phyloP scores from a whole-genome alignment of 805 yeast species.

The Cyberlindnera saturnus region DNA sequence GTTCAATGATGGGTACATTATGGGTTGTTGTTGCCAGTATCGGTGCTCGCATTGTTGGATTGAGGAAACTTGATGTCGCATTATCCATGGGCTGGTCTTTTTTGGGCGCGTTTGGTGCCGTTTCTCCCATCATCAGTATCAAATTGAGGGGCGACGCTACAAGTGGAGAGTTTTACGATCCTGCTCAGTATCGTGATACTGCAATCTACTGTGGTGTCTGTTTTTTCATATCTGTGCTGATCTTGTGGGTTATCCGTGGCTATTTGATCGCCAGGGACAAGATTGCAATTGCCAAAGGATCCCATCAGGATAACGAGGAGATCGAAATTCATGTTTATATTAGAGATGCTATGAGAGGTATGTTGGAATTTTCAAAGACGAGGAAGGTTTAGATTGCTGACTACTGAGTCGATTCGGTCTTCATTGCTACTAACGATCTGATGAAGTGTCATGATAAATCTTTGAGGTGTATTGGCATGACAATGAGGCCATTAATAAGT shows the following conservation, averaged over 20 bases:
- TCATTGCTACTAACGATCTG: no score
- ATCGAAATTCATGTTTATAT: slow-evolving; percentile 14
- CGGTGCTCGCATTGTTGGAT: slow-evolving; percentile 46
- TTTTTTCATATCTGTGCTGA: slow-evolving; percentile 39
- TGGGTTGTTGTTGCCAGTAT: slow-evolving; percentile 52
- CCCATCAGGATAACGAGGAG: slow-evolving; percentile 25
- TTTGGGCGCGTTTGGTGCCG: slow-evolving; percentile 44
- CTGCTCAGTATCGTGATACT: slow-evolving; percentile 45
- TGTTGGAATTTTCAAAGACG: slow-evolving; percentile 7
- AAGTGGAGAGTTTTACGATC: slow-evolving; percentile 28
- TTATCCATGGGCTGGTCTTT: slow-evolving; percentile 49
- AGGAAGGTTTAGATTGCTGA: slow-evolving; percentile 6
- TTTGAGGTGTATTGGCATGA: no score
- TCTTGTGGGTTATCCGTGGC: slow-evolving; percentile 43
- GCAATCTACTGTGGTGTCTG: slow-evolving; percentile 55
- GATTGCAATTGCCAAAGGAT: slow-evolving; percentile 20
- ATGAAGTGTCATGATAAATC: no score
- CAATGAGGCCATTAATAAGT: no score
- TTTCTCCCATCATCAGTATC: slow-evolving; percentile 57
- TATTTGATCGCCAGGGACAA: slow-evolving; percentile 48
- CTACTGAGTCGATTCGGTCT: no score
- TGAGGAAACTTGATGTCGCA: slow-evolving; percentile 42
- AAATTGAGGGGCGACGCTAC: slow-evolving; percentile 31
- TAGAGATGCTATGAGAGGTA: not conserved
- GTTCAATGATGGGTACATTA: slow-evolving; percentile 54